These are phyloP conservation scores for Boletus sensibilis DNA, from an alignment of 768 basidiomycete species.

Conservation along the genomic window DNA sequence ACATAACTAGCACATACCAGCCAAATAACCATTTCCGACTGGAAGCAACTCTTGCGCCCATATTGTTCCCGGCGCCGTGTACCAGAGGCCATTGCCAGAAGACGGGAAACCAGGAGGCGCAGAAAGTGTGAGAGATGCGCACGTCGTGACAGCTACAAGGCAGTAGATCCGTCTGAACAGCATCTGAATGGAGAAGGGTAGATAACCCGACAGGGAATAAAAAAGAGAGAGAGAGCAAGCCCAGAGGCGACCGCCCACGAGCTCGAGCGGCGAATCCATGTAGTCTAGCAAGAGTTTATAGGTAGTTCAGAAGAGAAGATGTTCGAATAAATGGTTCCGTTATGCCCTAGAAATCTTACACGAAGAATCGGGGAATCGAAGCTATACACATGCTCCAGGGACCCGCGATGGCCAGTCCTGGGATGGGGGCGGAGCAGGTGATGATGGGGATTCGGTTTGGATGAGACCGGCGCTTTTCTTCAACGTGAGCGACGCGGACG, in stretches of 20 bases:
- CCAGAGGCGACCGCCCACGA: slow-evolving; percentile 20
- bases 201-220: slow-evolving; percentile 12
- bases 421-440: neutral
- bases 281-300: neutral
- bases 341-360: neutral
- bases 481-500: slow-evolving; percentile 2
- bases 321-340: neutral
- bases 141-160: slow-evolving; percentile 21
- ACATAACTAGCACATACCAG: slow-evolving; percentile 39
- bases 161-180: slow-evolving; percentile 22
- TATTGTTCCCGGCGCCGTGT: slow-evolving; percentile 45
- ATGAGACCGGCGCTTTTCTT: neutral
- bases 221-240: slow-evolving; percentile 9
- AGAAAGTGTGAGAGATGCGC: slow-evolving; percentile 16
- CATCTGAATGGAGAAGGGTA: slow-evolving; percentile 20
- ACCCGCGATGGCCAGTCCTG: neutral
- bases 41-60: slow-evolving; percentile 68
- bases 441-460: neutral
- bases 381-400: slow-evolving; percentile 2
- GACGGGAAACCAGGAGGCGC: slow-evolving; percentile 53
- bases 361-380: neutral
- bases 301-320: neutral
- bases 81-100: slow-evolving; percentile 80
- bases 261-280: slow-evolving; percentile 24
- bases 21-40: slow-evolving; percentile 72